Conservation (phyloP, 2,329 filamentous ascomycete species). For the Xylariaceae sp. region DNA sequence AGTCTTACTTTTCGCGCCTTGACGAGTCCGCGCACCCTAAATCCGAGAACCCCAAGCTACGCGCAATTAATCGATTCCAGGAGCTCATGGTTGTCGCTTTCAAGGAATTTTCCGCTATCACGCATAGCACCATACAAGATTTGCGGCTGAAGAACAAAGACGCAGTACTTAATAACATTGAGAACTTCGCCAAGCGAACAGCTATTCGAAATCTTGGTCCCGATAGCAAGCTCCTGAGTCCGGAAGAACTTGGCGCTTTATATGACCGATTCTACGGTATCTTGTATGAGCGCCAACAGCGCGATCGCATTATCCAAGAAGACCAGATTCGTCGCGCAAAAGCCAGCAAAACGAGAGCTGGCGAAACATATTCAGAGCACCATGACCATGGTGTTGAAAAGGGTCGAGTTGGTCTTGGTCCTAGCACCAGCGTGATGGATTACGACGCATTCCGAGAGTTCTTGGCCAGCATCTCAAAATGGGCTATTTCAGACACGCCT, state of each 20-base stretch:
- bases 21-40: conserved; percentile 95
- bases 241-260: conserved; percentile 79
- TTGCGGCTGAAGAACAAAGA: conserved; percentile 89
- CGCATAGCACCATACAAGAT: conserved; percentile 85
- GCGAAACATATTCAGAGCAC: conserved; percentile 34
- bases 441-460: conserved; percentile 96
- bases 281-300: conserved; percentile 85
- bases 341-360: conserved; percentile 51
- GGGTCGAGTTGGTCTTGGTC: conserved; percentile 80
- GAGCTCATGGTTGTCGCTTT: conserved; percentile 99
- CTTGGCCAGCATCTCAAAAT: conserved; percentile 79
- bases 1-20: conserved; percentile 86
- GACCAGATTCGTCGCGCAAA: conserved; percentile 64
- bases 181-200: conserved; percentile 94
- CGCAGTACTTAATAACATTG: conserved; percentile 88
- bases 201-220: conserved; percentile 93
- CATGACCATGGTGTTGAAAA: conserved; percentile 61
- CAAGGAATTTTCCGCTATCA: conserved; percentile 95
- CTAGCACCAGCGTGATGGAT: conserved; percentile 91
- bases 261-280: conserved; percentile 94
- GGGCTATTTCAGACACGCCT: conserved; percentile 83
- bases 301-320: conserved; percentile 70
- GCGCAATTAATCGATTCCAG: conserved; percentile 92
- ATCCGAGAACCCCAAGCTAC: conserved; percentile 89
- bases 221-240: conserved; percentile 84